Percentiles rank a stretch among this genome's conserved stretches.
Conservation (phyloP, 495 filamentous ascomycete genomes). For the Apiosordaria backusii region DNA sequence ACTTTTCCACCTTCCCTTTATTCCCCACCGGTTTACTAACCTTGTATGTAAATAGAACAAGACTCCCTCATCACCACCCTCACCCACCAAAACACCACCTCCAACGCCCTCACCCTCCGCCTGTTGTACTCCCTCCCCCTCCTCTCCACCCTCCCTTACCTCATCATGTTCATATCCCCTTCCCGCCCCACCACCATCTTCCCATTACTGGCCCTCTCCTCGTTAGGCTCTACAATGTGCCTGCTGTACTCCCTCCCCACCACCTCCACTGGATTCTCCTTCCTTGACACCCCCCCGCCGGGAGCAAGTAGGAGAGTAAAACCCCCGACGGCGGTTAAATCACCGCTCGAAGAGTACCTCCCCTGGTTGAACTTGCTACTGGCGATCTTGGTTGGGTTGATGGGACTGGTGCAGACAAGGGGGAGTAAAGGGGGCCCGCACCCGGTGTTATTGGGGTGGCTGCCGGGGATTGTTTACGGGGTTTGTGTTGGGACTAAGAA, state of each 20-base stretch:
- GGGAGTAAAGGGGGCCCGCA: slow-evolving; percentile 4
- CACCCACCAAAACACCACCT: slow-evolving; percentile 50
- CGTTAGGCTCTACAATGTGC: slow-evolving; percentile 57
- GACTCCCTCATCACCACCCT: slow-evolving; percentile 63
- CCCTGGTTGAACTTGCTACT: slow-evolving; percentile 46
- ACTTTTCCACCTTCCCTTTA: background rate
- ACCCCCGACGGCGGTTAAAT: background rate
- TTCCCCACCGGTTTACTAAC: slow-evolving; percentile 5
- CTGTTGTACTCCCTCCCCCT: slow-evolving; percentile 58
- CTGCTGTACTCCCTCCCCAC: slow-evolving; percentile 41
- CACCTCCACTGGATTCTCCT: slow-evolving; percentile 34
- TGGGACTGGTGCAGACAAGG: slow-evolving; percentile 17
- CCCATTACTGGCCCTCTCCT: slow-evolving; percentile 55
- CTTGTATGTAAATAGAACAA: slow-evolving; percentile 52
- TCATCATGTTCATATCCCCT: slow-evolving; percentile 52
- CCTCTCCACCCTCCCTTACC: slow-evolving; percentile 49
- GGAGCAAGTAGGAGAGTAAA: background rate
- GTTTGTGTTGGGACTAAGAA: slow-evolving; percentile 49
- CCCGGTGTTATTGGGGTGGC: slow-evolving; percentile 28
- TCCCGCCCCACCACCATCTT: slow-evolving; percentile 46
- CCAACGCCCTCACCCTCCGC: slow-evolving; percentile 56
- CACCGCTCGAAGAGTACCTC: slow-evolving; percentile 44
- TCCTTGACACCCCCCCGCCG: slow-evolving; percentile 30
- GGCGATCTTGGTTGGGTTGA: slow-evolving; percentile 33
- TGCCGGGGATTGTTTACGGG: slow-evolving; percentile 46